Percentiles rank a stretch among this genome's conserved stretches.
Evolutionary conservation across 257 asterid genomes (phyloP).

Genomic region (Oldenlandia corymbosa): DNA sequence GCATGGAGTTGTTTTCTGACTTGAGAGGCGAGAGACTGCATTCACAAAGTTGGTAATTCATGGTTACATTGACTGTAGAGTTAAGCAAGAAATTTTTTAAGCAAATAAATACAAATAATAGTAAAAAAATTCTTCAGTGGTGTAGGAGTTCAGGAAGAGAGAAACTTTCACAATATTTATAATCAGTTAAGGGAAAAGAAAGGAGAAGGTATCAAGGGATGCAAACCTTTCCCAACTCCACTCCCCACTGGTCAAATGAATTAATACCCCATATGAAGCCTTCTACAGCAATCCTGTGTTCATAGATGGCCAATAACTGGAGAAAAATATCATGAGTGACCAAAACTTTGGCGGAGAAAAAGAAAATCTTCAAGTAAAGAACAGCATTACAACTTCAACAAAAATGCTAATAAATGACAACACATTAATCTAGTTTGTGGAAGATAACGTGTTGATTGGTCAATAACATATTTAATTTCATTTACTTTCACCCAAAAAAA

Average conservation of each 20-base stretch:
- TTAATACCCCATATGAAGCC: conserved; percentile 97
- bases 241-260: conserved; percentile 99
- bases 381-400: neutral
- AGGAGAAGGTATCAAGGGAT: neutral
- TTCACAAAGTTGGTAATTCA: neutral
- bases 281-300: conserved; percentile 92
- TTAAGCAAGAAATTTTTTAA: neutral
- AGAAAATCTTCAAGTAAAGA: neutral
- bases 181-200: neutral
- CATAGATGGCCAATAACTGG: conserved; percentile 93
- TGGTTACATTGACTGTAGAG: neutral
- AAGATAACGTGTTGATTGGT: neutral
- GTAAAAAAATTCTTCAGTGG: neutral
- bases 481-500: too few relatives aligned
- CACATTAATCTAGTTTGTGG: neutral
- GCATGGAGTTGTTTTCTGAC: conserved; percentile 95
- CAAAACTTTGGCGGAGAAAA: conserved; percentile 18
- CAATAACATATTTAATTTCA: neutral
- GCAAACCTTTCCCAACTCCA: conserved; percentile 89
- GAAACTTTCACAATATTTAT: neutral
- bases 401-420: neutral
- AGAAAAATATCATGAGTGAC: conserved; percentile 19
- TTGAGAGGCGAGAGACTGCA: conserved; percentile 90
- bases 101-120: neutral
- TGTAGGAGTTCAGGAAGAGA: neutral